These are phyloP conservation scores for Fusarium pseudograminearum DNA, from an alignment of 2,329 filamentous ascomycete species.

Conservation along the genomic window DNA sequence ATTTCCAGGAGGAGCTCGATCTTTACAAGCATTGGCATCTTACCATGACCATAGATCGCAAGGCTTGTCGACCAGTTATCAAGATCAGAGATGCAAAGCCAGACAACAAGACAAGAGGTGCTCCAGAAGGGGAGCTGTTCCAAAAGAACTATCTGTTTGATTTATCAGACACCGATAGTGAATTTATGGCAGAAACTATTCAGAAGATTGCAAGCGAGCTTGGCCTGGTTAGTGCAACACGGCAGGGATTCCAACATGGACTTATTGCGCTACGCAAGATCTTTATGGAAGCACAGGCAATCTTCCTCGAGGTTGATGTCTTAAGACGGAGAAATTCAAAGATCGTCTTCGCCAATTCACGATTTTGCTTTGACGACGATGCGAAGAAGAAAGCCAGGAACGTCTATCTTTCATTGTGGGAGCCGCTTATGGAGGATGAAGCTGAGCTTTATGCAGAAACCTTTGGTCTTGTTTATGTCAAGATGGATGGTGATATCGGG, in stretches of 20 bases:
- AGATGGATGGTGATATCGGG: slow-evolving; percentile 72
- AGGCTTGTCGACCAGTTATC: slow-evolving; percentile 54
- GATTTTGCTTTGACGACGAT: slow-evolving; percentile 62
- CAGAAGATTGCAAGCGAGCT: slow-evolving; percentile 43
- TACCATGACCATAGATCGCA: slow-evolving; percentile 58
- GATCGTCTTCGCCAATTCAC: slow-evolving; percentile 53
- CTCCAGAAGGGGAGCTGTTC: neutral
- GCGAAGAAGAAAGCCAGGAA: slow-evolving; percentile 56
- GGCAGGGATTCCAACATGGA: slow-evolving; percentile 35
- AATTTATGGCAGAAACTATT: too few species aligned
- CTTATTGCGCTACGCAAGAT: slow-evolving; percentile 49
- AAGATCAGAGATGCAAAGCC: slow-evolving; percentile 47
- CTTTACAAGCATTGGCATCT: slow-evolving; percentile 54
- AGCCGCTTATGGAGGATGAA: slow-evolving; percentile 50
- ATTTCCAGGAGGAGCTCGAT: slow-evolving; percentile 51
- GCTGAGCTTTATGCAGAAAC: slow-evolving; percentile 58
- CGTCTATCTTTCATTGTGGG: slow-evolving; percentile 53
- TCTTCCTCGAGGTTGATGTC: slow-evolving; percentile 57
- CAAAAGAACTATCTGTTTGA: slow-evolving; percentile 44
- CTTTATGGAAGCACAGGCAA: slow-evolving; percentile 62
- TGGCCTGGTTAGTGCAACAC: neutral
- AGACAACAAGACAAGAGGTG: slow-evolving; percentile 37
- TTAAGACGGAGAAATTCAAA: slow-evolving; percentile 47
- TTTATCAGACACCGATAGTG: slow-evolving; percentile 21
- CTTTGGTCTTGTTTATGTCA: slow-evolving; percentile 84